These are phyloP conservation scores for Meyerozyma elateridarum DNA, from an alignment of 1,139 yeast genomes.

Conservation along the genomic window DNA sequence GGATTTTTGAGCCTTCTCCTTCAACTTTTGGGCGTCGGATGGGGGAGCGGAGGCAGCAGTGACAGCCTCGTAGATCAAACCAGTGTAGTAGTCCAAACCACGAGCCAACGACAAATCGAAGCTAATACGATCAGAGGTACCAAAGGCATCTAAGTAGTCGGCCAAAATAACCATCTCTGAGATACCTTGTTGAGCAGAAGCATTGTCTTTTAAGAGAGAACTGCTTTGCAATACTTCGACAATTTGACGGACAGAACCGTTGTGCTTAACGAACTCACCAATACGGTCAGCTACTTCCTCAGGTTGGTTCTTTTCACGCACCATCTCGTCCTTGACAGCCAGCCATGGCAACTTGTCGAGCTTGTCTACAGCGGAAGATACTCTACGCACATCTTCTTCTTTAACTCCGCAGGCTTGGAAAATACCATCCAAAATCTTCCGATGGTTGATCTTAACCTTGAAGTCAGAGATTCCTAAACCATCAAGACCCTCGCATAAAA, in stretches of 20 bases:
- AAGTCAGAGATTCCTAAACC: conserved; percentile 82
- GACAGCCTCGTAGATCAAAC: conserved; percentile 92
- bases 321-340: conserved; percentile 86
- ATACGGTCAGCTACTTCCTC: conserved; percentile 90
- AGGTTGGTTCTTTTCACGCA: conserved; percentile 81
- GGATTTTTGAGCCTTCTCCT: conserved; percentile 44
- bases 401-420: conserved; percentile 93
- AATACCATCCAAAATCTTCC: conserved; percentile 92
- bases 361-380: conserved; percentile 94
- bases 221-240: conserved; percentile 52
- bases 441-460: conserved; percentile 87
- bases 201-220: conserved; percentile 55
- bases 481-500: conserved; percentile 78
- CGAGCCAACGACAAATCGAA: conserved; percentile 94
- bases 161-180: conserved; percentile 73
- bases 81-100: conserved; percentile 96
- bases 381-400: conserved; percentile 87
- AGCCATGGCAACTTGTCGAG: conserved; percentile 95
- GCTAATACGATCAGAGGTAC: conserved; percentile 56
- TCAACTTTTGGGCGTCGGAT: conserved; percentile 60
- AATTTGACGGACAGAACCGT: conserved; percentile 71
- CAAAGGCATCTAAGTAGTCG: conserved; percentile 77
- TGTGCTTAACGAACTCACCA: conserved; percentile 84
- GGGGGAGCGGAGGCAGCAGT: conserved; percentile 96
- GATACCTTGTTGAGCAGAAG: conserved; percentile 74